Evolutionary conservation across 169 alveolate genomes (phyloP).

Genomic region (Cryptosporidium muris): DNA sequence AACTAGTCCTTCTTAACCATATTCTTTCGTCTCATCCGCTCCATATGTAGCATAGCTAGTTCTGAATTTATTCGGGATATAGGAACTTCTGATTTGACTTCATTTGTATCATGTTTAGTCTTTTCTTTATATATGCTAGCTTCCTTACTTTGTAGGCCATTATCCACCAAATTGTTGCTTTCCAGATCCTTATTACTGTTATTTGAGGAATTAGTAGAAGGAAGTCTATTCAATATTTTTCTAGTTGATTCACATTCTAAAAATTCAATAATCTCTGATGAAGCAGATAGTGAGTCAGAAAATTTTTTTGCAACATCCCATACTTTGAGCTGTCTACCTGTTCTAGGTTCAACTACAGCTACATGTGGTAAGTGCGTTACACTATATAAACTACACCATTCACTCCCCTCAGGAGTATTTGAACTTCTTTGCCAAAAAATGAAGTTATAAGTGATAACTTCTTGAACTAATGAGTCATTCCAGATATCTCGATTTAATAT

Average conservation of each 20-base stretch:
- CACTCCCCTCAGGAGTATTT: constrained; percentile 62
- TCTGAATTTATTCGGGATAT: constrained; percentile 52
- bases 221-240: constrained; percentile 13
- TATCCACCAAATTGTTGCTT: background rate
- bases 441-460: constrained; percentile 44
- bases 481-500: constrained; percentile 61
- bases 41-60: constrained; percentile 63
- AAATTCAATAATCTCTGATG: constrained; percentile 63
- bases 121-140: background rate
- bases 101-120: background rate
- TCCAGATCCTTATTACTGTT: background rate
- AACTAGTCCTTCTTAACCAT: background rate
- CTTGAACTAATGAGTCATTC: constrained; percentile 50
- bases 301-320: constrained; percentile 64
- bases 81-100: background rate
- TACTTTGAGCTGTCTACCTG: constrained; percentile 61
- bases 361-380: constrained; percentile 57
- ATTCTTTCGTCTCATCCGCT: constrained; percentile 55
- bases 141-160: background rate
- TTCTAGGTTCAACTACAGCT: constrained; percentile 64
- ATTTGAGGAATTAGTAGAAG: background rate
- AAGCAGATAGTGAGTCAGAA: constrained; percentile 56
- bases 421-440: constrained; percentile 63
- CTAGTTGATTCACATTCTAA: constrained; percentile 28
- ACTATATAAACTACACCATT: constrained; percentile 30